Percentiles rank a stretch among this genome's conserved stretches.
These are phyloP conservation scores for Rhizopus stolonifer DNA, from an alignment of 371 early-diverging fungal species.

Conservation along the genomic window DNA sequence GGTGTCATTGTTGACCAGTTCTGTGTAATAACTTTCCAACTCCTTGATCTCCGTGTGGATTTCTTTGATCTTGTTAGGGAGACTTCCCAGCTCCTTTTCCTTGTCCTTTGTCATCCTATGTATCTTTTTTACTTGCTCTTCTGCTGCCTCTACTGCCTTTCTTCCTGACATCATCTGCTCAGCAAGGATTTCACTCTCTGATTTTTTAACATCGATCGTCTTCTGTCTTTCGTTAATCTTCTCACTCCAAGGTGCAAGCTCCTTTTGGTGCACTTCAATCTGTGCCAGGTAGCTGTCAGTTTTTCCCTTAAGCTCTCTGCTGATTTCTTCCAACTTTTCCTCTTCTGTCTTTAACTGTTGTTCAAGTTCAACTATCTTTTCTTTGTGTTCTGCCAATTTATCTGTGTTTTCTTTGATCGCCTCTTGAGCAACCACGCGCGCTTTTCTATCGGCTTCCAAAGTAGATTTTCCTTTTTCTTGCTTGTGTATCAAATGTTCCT, in stretches of 20 bases:
- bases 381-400: conserved; percentile 50
- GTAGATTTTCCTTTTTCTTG: conserved; percentile 67
- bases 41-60: conserved; percentile 48
- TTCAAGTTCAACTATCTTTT: conserved; percentile 65
- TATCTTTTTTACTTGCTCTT: conserved; percentile 48
- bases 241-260: conserved; percentile 84
- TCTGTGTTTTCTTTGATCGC: conserved; percentile 56
- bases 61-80: conserved; percentile 47
- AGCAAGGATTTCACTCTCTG: conserved; percentile 74
- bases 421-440: conserved; percentile 46
- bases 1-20: conserved; percentile 21
- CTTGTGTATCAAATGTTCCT: conserved; percentile 74
- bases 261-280: conserved; percentile 75
- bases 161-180: conserved; percentile 55
- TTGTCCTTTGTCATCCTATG: conserved; percentile 24
- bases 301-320: conserved; percentile 79
- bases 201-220: conserved; percentile 72
- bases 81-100: conserved; percentile 23
- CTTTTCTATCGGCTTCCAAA: conserved; percentile 57
- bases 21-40: conserved; percentile 42
- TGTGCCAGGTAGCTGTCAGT: conserved; percentile 71
- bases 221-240: conserved; percentile 74
- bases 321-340: conserved; percentile 72
- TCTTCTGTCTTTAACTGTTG: conserved; percentile 67
- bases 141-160: conserved; percentile 62